phyloP scores from a whole-genome alignment of 1,284 basidiomycete species.

The Tilletia setariae region DNA sequence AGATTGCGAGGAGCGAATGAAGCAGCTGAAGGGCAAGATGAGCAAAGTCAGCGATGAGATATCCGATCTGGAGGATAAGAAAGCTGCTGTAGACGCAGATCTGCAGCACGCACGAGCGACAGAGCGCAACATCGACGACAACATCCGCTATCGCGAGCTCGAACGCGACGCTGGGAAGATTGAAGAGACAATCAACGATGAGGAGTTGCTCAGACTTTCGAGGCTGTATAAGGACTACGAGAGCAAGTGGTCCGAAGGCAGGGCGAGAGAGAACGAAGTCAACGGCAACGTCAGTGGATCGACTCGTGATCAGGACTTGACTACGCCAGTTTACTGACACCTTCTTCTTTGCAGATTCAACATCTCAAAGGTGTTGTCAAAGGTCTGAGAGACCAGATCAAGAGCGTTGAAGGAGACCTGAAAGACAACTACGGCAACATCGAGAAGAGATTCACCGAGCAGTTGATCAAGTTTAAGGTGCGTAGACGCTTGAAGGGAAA shows the following conservation, averaged over 20 bases:
- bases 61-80: constrained; percentile 33
- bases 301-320: constrained; percentile 16
- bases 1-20: constrained; percentile 32
- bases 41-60: constrained; percentile 57
- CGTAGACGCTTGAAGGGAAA: background rate
- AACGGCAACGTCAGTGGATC: constrained; percentile 62
- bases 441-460: constrained; percentile 78
- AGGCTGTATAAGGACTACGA: constrained; percentile 36
- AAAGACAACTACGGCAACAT: constrained; percentile 79
- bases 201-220: constrained; percentile 64
- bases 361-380: constrained; percentile 46
- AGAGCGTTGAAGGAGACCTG: constrained; percentile 68
- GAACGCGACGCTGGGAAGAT: constrained; percentile 67
- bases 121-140: constrained; percentile 72
- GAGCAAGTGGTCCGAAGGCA: constrained; percentile 68
- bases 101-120: constrained; percentile 54
- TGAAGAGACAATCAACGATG: constrained; percentile 54
- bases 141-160: constrained; percentile 73
- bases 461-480: constrained; percentile 85
- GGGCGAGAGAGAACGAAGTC: constrained; percentile 69
- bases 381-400: constrained; percentile 40
- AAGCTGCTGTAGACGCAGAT: constrained; percentile 47
- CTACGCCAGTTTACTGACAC: background rate
- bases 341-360: constrained; percentile 5
- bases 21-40: constrained; percentile 63